Percentiles rank a stretch among this genome's conserved stretches.
Evolutionary conservation across 176 grass and related monocot genomes (phyloP).

Genomic region (Musa troglodytarum): DNA sequence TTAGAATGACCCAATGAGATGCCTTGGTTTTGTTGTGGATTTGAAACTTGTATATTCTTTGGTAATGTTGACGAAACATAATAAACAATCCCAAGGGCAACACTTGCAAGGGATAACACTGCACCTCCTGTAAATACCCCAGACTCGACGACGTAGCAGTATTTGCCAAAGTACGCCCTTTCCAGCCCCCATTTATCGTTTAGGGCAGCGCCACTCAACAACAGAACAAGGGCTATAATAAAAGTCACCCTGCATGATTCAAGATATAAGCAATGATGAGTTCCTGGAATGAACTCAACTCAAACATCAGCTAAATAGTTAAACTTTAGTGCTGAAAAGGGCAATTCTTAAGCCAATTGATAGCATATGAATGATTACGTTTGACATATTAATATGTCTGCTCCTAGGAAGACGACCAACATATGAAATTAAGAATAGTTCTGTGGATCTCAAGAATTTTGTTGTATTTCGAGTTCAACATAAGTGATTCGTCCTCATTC

Average conservation of each 20-base stretch:
- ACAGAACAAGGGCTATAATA: constrained; percentile 76
- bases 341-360: not conserved
- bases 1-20: constrained; percentile 76
- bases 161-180: constrained; percentile 84
- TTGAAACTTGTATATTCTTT: constrained; percentile 27
- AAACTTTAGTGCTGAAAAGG: not conserved
- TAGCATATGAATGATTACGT: not conserved
- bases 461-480: too few species aligned
- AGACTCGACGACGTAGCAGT: constrained; percentile 79
- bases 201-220: constrained; percentile 74
- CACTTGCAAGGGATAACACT: constrained; percentile 76
- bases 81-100: constrained; percentile 76
- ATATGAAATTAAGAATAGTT: too few species aligned
- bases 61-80: constrained; percentile 53
- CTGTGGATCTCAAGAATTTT: too few species aligned
- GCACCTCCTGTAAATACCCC: constrained; percentile 85
- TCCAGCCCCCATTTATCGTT: constrained; percentile 77
- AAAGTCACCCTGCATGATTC: constrained; percentile 55
- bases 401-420: not conserved
- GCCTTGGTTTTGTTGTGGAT: constrained; percentile 47
- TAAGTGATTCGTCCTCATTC: too few species aligned
- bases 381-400: not conserved
- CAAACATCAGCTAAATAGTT: not conserved
- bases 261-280: not conserved
- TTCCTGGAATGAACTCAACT: not conserved